Conservation (phyloP, 371 early-diverging fungal genomes). For the Cokeromyces recurvatus region DNA sequence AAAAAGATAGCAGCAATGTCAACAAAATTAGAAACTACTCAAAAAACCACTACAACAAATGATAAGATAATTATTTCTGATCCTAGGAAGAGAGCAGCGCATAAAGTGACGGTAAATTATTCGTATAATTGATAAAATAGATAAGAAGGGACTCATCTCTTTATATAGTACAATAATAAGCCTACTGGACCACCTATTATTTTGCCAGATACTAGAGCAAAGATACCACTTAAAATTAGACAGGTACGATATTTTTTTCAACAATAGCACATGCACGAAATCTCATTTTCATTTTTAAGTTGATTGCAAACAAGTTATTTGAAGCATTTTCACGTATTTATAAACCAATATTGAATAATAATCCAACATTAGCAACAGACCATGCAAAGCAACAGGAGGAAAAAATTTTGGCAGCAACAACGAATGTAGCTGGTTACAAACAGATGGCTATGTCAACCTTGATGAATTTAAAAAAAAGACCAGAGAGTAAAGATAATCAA, state of each 20-base stretch:
- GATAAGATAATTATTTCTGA: not conserved
- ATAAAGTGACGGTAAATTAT: constrained; percentile 6
- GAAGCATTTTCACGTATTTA: constrained; percentile 38
- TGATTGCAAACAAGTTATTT: constrained; percentile 31
- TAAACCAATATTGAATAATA: constrained; percentile 2
- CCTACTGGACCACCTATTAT: constrained; percentile 29
- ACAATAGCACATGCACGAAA: not conserved
- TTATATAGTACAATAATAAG: too few relatives aligned
- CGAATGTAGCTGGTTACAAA: constrained; percentile 44
- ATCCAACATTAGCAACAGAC: constrained; percentile 23
- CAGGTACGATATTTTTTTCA: constrained; percentile 16
- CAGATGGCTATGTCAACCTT: constrained; percentile 39
- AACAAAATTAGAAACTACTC: too few relatives aligned
- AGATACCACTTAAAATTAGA: constrained; percentile 30
- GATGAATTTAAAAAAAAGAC: constrained; percentile 44
- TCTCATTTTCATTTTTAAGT: constrained; percentile 1
- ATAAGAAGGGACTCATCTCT: too few relatives aligned
- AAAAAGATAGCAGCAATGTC: too few relatives aligned
- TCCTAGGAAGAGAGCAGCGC: constrained; percentile 8
- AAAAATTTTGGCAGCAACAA: constrained; percentile 16
- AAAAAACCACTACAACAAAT: too few relatives aligned
- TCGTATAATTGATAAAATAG: not conserved
- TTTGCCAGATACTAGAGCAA: constrained; percentile 22
- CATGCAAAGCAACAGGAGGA: constrained; percentile 31
- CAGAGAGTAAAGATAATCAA: constrained; percentile 13